These are phyloP conservation scores for Saxophila tyrrhenica DNA, from an alignment of 495 filamentous ascomycete species.

Conservation along the genomic window DNA sequence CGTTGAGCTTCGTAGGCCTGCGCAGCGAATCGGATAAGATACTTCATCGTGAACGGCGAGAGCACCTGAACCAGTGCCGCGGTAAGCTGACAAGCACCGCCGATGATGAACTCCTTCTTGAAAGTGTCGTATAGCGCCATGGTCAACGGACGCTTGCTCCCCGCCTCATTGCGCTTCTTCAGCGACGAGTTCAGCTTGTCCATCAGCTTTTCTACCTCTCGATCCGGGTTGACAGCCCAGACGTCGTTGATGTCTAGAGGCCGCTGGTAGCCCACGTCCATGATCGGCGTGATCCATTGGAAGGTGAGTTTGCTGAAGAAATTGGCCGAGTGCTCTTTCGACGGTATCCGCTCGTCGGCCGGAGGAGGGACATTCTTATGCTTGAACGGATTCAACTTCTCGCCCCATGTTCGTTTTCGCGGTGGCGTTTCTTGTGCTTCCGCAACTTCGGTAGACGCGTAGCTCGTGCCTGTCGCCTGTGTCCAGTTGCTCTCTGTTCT, in stretches of 20 bases:
- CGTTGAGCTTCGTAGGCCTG: conserved; percentile 55
- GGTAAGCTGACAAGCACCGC: conserved; percentile 63
- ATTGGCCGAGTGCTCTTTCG: conserved; percentile 46
- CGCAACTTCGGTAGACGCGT: conserved; percentile 11
- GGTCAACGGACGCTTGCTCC: conserved; percentile 62
- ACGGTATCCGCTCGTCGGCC: conserved; percentile 43
- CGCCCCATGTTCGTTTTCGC: conserved; percentile 46
- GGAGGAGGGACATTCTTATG: conserved; percentile 49
- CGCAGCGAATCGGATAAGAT: conserved; percentile 33
- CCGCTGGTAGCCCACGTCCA: conserved; percentile 72
- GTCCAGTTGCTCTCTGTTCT: conserved; percentile 16
- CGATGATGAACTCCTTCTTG: conserved; percentile 71
- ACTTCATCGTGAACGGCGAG: conserved; percentile 44
- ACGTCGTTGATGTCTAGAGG: conserved; percentile 75
- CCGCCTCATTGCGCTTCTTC: conserved; percentile 49
- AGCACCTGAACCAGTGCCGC: conserved; percentile 62
- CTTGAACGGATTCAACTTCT: conserved; percentile 50
- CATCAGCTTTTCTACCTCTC: conserved; percentile 57
- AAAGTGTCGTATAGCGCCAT: conserved; percentile 83
- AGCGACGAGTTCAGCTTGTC: conserved; percentile 54
- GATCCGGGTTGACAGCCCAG: conserved; percentile 72
- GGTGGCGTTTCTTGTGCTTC: conserved; percentile 19
- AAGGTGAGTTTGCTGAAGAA: conserved; percentile 53
- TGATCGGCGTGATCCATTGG: conserved; percentile 58
- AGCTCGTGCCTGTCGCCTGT: conserved; percentile 8